These are phyloP conservation scores for Cicer cuneatum DNA, from an alignment of 306 rosid genomes.

Conservation along the genomic window DNA sequence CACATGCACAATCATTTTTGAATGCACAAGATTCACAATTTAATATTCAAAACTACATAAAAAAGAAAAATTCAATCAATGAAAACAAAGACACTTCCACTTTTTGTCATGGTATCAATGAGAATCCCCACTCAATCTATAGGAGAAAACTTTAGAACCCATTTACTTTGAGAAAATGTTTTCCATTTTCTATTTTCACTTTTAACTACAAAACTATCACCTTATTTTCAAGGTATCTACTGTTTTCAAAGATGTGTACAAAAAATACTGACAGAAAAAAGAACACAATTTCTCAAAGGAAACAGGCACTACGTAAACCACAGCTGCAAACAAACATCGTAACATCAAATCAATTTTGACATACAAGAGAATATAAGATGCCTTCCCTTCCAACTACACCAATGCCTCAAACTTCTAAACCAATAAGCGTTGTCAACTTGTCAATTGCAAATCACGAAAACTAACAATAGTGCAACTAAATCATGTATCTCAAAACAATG, in stretches of 20 bases:
- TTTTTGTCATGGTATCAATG: not conserved
- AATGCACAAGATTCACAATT: not conserved
- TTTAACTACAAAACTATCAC: constrained; percentile 3
- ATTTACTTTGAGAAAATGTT: not conserved
- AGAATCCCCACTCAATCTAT: not conserved
- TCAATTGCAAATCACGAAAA: not conserved
- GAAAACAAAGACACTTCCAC: not conserved
- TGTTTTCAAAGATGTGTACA: not conserved
- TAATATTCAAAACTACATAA: not conserved
- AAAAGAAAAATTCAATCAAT: constrained; percentile 7
- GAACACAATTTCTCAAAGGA: not conserved
- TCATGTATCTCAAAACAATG: not conserved
- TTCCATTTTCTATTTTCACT: not conserved
- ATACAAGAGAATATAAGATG: not conserved
- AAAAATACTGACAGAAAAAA: not conserved
- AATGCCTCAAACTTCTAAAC: constrained; percentile 2
- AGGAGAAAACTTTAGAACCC: not conserved
- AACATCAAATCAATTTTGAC: constrained; percentile 1
- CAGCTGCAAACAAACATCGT: not conserved
- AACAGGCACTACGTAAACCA: not conserved
- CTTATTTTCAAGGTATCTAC: not conserved
- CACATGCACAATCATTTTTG: not conserved
- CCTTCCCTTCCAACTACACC: not conserved
- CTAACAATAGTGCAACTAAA: not conserved
- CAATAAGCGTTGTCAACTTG: not conserved